Base-by-base conservation (phyloP, 495 filamentous ascomycete genomes). In the Glutinoglossum americanum region DNA sequence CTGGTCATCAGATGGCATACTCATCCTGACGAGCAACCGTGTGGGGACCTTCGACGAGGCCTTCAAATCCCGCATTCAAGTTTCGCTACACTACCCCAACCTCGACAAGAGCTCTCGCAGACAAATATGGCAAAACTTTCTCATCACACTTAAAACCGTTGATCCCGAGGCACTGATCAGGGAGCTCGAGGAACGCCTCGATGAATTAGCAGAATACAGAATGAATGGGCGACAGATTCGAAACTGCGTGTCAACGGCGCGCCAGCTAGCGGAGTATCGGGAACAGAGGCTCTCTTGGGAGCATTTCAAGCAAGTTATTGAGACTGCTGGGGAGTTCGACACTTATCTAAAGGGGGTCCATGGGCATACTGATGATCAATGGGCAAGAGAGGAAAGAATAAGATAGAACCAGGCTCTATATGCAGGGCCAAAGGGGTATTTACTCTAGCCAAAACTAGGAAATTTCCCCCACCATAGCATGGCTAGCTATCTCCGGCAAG, bases 171-270 rank as follows among this genome's bases (percentile, higher is more conserved):
- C 13, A 17, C 15, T 15, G 37, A 53, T 19, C 17, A 15, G 4
- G 25, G 37, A 39, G 5, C 37, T 39, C 7, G 71, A 75, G 23
- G 47, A 59, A 1, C 68, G 74, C 4, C 59, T 79, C 1, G 58
- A 67, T 10, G 57, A 67, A 32, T 66, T 84, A 32, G 70, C 71
- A 0, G 58, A 59, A 1, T 66, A 70, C 58, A 61, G 72, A 57
- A 65, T 83, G 65, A 83, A 83, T 62, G 80, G 80, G 0, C 63
- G 78, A 45, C 75, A 83, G 65, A 84, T 83, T 60, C 79, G 80
- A 65, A 84, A 81, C 62, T 70, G 76, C 3, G 68, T 83, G 26
- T 80, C 80, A 64, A 80, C 72, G 3, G 76, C 76, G 21, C 65
- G 70, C 26, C 51, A 75, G 44, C 62, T 76, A 17, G 72, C 73